Percentiles rank a stretch among this genome's conserved stretches.
These are phyloP conservation scores for Urostyla sp. DNA, from an alignment of 73 alveolate genomes.

Conservation along the genomic window DNA sequence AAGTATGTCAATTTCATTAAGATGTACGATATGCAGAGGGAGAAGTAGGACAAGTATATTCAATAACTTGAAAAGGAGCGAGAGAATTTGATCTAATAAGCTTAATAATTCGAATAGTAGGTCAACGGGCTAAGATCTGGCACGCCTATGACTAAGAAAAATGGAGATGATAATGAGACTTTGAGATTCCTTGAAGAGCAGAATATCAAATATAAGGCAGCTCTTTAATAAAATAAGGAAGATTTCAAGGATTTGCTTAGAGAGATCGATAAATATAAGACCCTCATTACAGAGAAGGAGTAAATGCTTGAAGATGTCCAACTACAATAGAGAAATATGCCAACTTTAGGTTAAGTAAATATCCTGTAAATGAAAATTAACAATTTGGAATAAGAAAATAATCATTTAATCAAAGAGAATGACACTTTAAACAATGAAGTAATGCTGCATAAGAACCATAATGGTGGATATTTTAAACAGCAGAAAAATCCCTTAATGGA, in stretches of 20 bases:
- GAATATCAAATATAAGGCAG: conserved; percentile 18
- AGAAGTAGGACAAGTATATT: conserved; percentile 43
- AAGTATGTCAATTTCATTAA: conserved; percentile 45
- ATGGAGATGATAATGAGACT: conserved; percentile 53
- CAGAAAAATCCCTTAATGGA: not conserved
- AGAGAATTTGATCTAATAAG: not conserved
- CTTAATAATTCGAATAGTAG: conserved; percentile 32
- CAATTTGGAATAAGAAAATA: conserved; percentile 48
- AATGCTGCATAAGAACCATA: conserved; percentile 38
- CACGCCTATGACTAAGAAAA: conserved; percentile 40
- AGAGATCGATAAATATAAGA: conserved; percentile 47
- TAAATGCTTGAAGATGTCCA: conserved; percentile 25
- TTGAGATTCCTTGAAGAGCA: conserved; percentile 41
- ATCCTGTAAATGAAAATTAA: conserved; percentile 19
- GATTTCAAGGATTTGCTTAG: conserved; percentile 35
- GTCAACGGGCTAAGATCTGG: conserved; percentile 55
- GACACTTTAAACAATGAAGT: conserved; percentile 48
- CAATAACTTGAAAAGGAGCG: conserved; percentile 45
- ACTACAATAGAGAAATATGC: conserved; percentile 35
- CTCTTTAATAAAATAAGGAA: conserved; percentile 30
- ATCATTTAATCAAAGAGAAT: conserved; percentile 7
- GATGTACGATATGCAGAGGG: conserved; percentile 59
- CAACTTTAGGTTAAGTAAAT: conserved; percentile 34
- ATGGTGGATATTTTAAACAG: conserved; percentile 2
- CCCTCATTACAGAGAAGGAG: conserved; percentile 3